Conservation (phyloP, 2,329 filamentous ascomycete genomes). For the Cercospora brassicicola region DNA sequence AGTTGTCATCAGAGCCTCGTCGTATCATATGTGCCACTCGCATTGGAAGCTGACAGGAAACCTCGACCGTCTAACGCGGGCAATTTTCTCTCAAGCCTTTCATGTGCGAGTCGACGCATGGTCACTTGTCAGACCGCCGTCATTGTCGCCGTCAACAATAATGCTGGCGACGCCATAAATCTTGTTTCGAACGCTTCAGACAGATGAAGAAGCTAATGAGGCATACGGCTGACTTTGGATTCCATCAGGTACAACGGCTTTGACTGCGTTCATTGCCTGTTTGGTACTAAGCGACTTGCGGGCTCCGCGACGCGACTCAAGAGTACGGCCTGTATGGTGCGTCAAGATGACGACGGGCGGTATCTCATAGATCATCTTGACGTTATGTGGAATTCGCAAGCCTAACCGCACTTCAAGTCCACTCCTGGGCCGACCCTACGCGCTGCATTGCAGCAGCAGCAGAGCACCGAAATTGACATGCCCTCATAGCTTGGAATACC, state of each 20-base stretch:
- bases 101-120: background rate
- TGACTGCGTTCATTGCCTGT: background rate
- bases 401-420: background rate
- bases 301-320: background rate
- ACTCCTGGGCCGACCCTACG: background rate
- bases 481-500: background rate
- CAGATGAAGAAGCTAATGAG: background rate
- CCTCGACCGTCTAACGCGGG: background rate
- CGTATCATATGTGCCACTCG: background rate
- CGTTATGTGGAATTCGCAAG: background rate
- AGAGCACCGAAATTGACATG: background rate
- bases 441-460: background rate
- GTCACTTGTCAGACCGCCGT: background rate
- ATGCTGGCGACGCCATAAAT: background rate
- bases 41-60: background rate
- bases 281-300: background rate
- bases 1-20: background rate
- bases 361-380: background rate
- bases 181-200: background rate
- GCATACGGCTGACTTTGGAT: background rate
- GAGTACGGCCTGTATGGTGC: background rate
- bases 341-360: background rate
- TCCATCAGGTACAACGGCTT: background rate
- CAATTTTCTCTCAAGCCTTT: background rate
- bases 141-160: background rate